Base-by-base conservation (phyloP, 805 yeast species). In the Starmerella riodocensis region DNA sequence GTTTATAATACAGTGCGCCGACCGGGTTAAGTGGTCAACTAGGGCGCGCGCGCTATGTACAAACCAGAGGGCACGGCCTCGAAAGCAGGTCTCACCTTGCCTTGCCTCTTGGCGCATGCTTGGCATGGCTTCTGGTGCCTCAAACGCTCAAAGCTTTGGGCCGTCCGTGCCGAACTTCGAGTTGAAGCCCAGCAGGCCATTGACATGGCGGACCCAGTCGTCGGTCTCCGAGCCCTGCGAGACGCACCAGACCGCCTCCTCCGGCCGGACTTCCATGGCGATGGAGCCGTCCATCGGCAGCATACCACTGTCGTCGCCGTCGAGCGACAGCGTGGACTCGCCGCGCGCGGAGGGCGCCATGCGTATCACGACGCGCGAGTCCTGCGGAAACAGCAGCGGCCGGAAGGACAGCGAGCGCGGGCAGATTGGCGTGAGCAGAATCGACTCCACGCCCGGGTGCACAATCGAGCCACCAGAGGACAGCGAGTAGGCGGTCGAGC, bases 381-480 rank as follows among this genome's bases (percentile, higher is more conserved):
- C 69, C 20, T 78, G 67, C 0, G 97, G 96, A 40, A 86, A 64
- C 6, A 86, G 69, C 34, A 86, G 61, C 4, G 96, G 97, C 53
- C 97, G 64, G 57, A 86, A 86, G n/a, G 91, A 78, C 22, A 86
- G 64, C 12, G 93, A 80, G 41, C 94, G 62, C 6, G 97, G 96
- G 54, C 95, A 85, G 36, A 86, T 82, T 9, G 96, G 96, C 0
- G 95, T 81, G 24, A 86, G 58, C 34, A 86, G 61, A 9, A 83
- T 76, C 44, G 91, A 78, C 13, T 84, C 78, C 7, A 86, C 93
- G 37, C 76, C 61, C 0, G 97, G 96, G 48, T 86, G 93, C 1
- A 83, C 88, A 43, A 86, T 86, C 12, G 94, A 75, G 1, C 97
- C 97, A 12, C 97, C 96, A 1, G 93, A 74, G 22, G 83, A 73